phyloP scores from a whole-genome alignment of 2,329 filamentous ascomycete species.

The Monilinia laxa region DNA sequence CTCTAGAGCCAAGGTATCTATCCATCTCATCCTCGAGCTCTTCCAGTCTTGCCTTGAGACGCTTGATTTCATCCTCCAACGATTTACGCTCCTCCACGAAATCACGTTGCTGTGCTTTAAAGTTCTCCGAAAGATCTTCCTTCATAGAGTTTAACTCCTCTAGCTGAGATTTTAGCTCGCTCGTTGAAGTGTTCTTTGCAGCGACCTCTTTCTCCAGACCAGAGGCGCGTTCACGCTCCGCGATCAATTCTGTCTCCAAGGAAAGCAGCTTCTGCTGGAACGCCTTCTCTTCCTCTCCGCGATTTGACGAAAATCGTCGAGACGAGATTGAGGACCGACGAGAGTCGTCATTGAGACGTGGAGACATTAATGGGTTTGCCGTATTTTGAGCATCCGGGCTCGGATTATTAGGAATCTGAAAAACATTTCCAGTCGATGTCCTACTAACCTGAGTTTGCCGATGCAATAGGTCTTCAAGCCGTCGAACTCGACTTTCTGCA shows the following conservation, averaged over 20 bases:
- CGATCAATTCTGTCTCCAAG: constrained; percentile 75
- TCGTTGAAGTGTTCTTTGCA: constrained; percentile 55
- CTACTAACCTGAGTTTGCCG: constrained; percentile 66
- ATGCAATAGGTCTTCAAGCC: constrained; percentile 89
- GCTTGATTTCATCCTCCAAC: constrained; percentile 76
- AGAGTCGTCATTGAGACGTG: constrained; percentile 46
- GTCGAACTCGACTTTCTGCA: constrained; percentile 85
- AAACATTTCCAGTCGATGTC: constrained; percentile 54
- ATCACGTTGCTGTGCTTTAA: constrained; percentile 87
- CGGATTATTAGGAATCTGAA: constrained; percentile 48
- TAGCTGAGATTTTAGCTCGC: constrained; percentile 65
- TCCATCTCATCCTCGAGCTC: constrained; percentile 93
- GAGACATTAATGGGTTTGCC: constrained; percentile 40
- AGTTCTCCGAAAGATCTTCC: constrained; percentile 88
- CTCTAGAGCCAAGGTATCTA: constrained; percentile 75
- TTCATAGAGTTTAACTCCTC: constrained; percentile 91
- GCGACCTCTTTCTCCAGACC: constrained; percentile 69
- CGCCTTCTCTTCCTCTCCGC: constrained; percentile 58
- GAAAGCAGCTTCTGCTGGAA: constrained; percentile 60
- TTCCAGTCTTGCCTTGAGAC: constrained; percentile 74
- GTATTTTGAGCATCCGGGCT: constrained; percentile 52
- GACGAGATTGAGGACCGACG: constrained; percentile 60
- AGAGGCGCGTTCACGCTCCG: constrained; percentile 67
- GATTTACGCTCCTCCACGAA: constrained; percentile 82
- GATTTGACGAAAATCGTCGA: constrained; percentile 59